Conservation (phyloP, 2,329 filamentous ascomycete genomes). For the Penicillium nordicum region DNA sequence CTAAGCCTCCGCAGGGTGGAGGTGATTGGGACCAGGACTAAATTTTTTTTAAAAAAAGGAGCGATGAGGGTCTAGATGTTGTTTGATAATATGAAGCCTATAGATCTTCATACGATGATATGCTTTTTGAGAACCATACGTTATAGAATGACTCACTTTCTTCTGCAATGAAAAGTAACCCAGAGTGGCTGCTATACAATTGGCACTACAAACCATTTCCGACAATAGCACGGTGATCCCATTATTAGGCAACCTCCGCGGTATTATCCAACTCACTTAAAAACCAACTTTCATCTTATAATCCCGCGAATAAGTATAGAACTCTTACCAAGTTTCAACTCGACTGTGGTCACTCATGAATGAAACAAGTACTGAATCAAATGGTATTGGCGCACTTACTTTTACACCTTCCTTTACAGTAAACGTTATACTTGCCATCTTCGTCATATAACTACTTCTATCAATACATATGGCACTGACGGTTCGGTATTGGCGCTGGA, state of each 20-base stretch:
- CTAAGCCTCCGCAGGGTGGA: constrained; percentile 94
- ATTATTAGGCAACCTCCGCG: not conserved
- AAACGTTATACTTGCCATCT: no score
- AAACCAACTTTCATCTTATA: not conserved
- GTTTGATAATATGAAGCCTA: constrained; percentile 12
- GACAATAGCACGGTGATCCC: not conserved
- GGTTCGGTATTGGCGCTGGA: no score
- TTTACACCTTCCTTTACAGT: not conserved
- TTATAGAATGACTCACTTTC: not conserved
- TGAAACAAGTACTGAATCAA: not conserved
- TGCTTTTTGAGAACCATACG: constrained; percentile 5
- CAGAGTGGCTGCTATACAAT: no score
- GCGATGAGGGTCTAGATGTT: constrained; percentile 15
- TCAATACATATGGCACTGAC: no score
- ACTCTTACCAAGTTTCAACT: not conserved
- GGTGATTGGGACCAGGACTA: constrained; percentile 70
- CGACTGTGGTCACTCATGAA: not conserved
- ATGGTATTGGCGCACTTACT: not conserved
- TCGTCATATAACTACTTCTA: no score
- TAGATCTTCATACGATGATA: constrained; percentile 31
- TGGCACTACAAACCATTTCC: not conserved
- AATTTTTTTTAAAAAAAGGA: constrained; percentile 12
- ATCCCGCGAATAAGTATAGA: no score
- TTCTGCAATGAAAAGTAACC: not conserved
- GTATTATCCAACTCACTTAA: not conserved